These are phyloP conservation scores for Tolypocladium amazonense DNA, from an alignment of 2,329 filamentous ascomycete species.

Conservation along the genomic window DNA sequence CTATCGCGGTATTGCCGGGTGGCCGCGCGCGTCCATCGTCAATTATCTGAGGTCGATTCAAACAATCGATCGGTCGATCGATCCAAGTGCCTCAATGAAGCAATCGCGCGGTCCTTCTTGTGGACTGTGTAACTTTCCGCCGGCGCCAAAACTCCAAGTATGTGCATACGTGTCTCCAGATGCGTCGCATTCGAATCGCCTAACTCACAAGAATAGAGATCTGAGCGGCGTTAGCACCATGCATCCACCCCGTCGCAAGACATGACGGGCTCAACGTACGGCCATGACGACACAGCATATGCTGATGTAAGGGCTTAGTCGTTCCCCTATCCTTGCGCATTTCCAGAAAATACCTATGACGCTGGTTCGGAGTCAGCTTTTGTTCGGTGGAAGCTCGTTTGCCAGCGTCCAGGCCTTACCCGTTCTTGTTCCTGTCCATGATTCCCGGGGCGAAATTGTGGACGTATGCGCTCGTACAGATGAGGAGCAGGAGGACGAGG, in stretches of 20 bases:
- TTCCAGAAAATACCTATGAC: slow-evolving; percentile 92
- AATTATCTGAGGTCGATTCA: neutral
- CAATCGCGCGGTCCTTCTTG: neutral
- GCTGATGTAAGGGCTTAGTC: slow-evolving; percentile 90
- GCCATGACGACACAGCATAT: slow-evolving; percentile 92
- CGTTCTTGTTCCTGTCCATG: slow-evolving; percentile 87
- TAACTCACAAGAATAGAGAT: slow-evolving; percentile 26
- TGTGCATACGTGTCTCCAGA: neutral
- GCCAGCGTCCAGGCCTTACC: slow-evolving; percentile 39
- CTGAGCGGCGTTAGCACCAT: slow-evolving; percentile 10
- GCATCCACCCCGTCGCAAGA: neutral
- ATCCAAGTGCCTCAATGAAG: neutral
- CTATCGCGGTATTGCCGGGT: neutral
- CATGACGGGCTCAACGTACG: slow-evolving; percentile 34
- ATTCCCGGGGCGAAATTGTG: slow-evolving; percentile 83
- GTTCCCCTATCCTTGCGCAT: slow-evolving; percentile 81
- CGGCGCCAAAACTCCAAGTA: neutral
- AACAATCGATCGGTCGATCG: neutral
- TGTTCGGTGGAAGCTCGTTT: neutral
- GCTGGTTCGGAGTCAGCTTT: slow-evolving; percentile 26
- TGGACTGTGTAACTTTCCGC: neutral
- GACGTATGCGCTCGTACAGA: slow-evolving; percentile 91
- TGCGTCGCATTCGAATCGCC: slow-evolving; percentile 9
- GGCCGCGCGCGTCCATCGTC: neutral
- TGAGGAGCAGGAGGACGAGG: slow-evolving; percentile 84